phyloP scores from a whole-genome alignment of 495 filamentous ascomycete genomes.

The Lepraria neglecta region DNA sequence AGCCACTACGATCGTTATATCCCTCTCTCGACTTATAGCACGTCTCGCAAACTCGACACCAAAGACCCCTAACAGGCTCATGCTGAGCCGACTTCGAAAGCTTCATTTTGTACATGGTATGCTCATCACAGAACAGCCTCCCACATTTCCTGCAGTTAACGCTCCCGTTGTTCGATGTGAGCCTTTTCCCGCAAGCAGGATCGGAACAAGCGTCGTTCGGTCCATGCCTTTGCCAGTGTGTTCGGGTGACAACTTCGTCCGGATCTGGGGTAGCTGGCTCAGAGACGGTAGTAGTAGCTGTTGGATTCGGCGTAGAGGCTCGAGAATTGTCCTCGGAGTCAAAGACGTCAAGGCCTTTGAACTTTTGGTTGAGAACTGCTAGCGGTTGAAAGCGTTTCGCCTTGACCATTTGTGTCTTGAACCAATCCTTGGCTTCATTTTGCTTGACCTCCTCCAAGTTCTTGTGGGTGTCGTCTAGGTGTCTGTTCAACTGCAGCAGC shows the following conservation, averaged over 20 bases:
- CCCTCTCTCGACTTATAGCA: constrained; percentile 95
- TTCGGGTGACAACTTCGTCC: constrained; percentile 78
- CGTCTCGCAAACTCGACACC: constrained; percentile 94
- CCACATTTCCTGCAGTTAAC: constrained; percentile 93
- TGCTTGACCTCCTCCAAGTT: constrained; percentile 90
- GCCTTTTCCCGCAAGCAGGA: constrained; percentile 70
- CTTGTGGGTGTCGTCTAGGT: constrained; percentile 90
- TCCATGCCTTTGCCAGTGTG: constrained; percentile 78
- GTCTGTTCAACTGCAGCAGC: constrained; percentile 83
- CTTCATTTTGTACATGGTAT: constrained; percentile 99
- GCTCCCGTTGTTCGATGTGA: constrained; percentile 71
- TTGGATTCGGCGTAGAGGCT: constrained; percentile 22
- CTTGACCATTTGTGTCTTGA: constrained; percentile 90
- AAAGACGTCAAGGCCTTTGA: constrained; percentile 95
- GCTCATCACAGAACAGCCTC: constrained; percentile 89
- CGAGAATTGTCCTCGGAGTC: constrained; percentile 69
- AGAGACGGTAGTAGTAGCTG: constrained; percentile 28
- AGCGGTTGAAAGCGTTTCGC: constrained; percentile 94
- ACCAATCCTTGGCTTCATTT: constrained; percentile 97
- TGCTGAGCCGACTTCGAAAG: constrained; percentile 82
- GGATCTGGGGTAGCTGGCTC: constrained; percentile 57
- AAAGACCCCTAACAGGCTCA: constrained; percentile 86
- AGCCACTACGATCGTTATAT: constrained; percentile 79
- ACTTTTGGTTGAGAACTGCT: constrained; percentile 85
- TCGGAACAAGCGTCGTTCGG: constrained; percentile 79